Evolutionary conservation across 1,284 basidiomycete genomes (phyloP), one percentile per base, ranked within the genome.

Genomic region (Rhodotorula sp.): DNA sequence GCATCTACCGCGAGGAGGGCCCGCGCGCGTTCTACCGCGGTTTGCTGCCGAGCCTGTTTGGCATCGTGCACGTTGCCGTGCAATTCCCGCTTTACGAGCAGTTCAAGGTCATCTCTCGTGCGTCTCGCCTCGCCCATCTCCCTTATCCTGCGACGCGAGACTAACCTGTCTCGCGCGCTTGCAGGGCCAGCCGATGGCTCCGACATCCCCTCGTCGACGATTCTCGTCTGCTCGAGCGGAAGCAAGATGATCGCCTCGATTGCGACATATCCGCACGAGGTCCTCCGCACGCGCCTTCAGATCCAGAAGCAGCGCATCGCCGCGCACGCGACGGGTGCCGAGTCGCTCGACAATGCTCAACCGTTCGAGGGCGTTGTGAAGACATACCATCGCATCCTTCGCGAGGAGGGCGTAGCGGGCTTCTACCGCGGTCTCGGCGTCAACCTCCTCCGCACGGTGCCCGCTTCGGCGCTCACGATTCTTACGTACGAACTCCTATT

Each of bases 61-160:
- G 94, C 51, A 94, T 97, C 66, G 83, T 88, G 8, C 94, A 97
- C 79, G 94, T 97, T 64, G 94, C 92, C 22, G 92, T 97, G 1
- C 94, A 97, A 80, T 97, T 97, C 78, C 94, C 94, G 29, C 83
- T 97, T n/a, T 97, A 97, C 80, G 94, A 97, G 80, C 87, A 90
- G 78, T 86, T 95, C 70, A 97, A 97, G 83, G 78, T 88, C 27
- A 87, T 87, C 84, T 88, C 91, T 75, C 88, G 92, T 94, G 82
- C 83, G 91, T 87, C 39, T 2, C 21, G 15, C 29, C 36, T 27
- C 44, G 32, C 17, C 59, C 29, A 9, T 54, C 17, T n/a, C 21
- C 17, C 29, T 29, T 2, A 21, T 7, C 29, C n/a, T 21, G 29
- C 13, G 27, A 29, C 2, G 17, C n/a, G 29, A 32, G 27, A 1